Evolutionary conservation across 1,284 basidiomycete species (phyloP), one percentile per base, ranked within the genome.

Genomic region (Ceratobasidium sp.): DNA sequence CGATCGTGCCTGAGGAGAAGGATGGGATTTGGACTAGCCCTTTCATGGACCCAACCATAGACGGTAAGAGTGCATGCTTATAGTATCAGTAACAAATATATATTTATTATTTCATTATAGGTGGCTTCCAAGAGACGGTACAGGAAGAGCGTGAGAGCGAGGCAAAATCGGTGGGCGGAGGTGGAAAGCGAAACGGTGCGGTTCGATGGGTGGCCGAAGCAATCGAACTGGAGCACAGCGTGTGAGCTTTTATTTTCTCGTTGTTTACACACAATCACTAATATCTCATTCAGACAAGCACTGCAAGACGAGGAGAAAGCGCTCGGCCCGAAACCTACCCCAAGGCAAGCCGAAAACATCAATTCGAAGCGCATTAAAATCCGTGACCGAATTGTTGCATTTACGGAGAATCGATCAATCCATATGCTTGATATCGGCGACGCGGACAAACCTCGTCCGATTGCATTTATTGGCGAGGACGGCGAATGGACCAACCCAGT

Each of bases 181-280:
- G n/a, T 33, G 51, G 51, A 18, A 55, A 33, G 39, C 26, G 51
- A 9, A 4, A 4, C 20, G 68, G 68, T 3, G 39, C 33, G 12
- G 33, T 39, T 3, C 68, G 51, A 40, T 70, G 68, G 68, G 3
- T 70, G 5, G 23, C 33, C 5, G 51, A 56, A 15, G 68, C 51
- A 1, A 70, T 70, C 15, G 68, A 70, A 39, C 51, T 70, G 28
- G 68, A 70, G 20, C 49, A 56, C n/a, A 56, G 39, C 20, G 28
- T 39, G 67, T 69, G 39, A 55, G 67, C n/a, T 20, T 7, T n/a
- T 39, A 20, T 20, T 33, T 49, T 6, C n/a, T 9, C 5, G 26
- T 60, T 23, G 15, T 33, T 39, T 33, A 28, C 49, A 18, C 39
- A 28, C 46, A 13, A 9, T 20, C 26, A 51, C 26, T 69, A 55